Base-by-base conservation (phyloP, 441 rosid genomes). In the Euphorbia celastroides region DNA sequence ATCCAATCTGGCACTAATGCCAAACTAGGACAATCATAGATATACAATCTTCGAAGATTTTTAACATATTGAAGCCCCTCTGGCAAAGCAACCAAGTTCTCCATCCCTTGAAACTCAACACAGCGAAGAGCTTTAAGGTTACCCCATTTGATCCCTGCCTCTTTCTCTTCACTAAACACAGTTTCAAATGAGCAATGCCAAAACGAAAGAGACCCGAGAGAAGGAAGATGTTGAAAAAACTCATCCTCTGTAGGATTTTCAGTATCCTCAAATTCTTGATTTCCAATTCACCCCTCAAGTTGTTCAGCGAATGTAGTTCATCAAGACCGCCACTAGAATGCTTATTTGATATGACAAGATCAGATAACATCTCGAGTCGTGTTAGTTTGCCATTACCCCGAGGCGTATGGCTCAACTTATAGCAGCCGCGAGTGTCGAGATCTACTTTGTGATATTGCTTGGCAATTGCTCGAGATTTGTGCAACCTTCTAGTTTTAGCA, bases 381-480 rank as follows among this genome's bases (percentile, higher is more conserved):
- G 67, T 64, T 50, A 77, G 26, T 31, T 68, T 22, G 8, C 74
- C 77, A 26, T 77, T 42, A 26, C 74, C 77, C 2, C 44, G 16
- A 4, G 77, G 77, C 77, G 72, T 67, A 23, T 67, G 62, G 10
- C 38, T 70, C n/a, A 77, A 57, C 0, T 3, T 0, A n/a, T 2
- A 0, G 63, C 75, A 77, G 0, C 52, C 34, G 2, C 38, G 59
- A 55, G 26, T 25, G 5, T 42, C 12, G 19, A 80, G 74, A 55
- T 51, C 51, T 50, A 44, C 16, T 61, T 57, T 19, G 44, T 38
- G 44, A 38, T 38, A 38, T 38, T 38, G 7, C 12, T 38, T 9
- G 44, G 44, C 44, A 38, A 38, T 38, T 9, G 44, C 44, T 7
- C 12, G 44, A 38, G 44, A 38, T 38, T 38, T 3, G 8, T 1